phyloP scores from a whole-genome alignment of 1,139 yeast species.

The Zygosaccharomyces sapae region DNA sequence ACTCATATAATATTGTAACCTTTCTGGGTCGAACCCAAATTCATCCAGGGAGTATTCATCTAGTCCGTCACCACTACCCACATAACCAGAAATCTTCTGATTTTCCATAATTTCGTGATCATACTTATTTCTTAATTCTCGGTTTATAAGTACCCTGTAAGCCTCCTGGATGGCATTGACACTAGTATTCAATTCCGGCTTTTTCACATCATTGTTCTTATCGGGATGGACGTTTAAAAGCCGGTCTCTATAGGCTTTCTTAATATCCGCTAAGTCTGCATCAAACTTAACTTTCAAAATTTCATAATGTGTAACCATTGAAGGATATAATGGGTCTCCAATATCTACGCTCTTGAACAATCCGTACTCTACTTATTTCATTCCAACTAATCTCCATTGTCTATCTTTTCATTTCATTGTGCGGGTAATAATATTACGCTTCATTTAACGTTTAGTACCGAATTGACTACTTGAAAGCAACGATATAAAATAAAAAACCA shows the following conservation, averaged over 20 bases:
- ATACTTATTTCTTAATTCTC: conserved; percentile 42
- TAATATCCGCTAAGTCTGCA: conserved; percentile 45
- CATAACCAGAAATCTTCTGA: conserved; percentile 47
- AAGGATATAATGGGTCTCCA: too few relatives aligned
- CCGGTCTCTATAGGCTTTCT: conserved; percentile 55
- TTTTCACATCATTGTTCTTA: conserved; percentile 38
- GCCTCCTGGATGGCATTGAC: conserved; percentile 53
- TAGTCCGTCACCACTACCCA: conserved; percentile 58
- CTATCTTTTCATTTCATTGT: too few relatives aligned
- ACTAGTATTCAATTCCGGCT: conserved; percentile 7
- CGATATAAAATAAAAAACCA: too few relatives aligned
- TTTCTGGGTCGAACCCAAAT: conserved; percentile 39
- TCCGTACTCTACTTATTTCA: too few relatives aligned
- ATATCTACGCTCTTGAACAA: too few relatives aligned
- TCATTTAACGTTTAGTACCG: too few relatives aligned
- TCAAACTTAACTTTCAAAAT: conserved; percentile 46
- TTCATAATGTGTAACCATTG: conserved; percentile 42
- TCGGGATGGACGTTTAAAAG: conserved; percentile 76
- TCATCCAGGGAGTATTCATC: conserved; percentile 65
- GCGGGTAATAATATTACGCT: too few relatives aligned
- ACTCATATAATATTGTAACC: conserved; percentile 39
- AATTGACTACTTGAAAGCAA: too few relatives aligned
- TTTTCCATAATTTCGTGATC: conserved; percentile 43
- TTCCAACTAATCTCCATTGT: too few relatives aligned
- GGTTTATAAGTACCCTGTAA: conserved; percentile 48